Evolutionary conservation across 2,329 filamentous ascomycete genomes (phyloP), one percentile per base, ranked within the genome.

Genomic region (Trichophyton benhamiae): DNA sequence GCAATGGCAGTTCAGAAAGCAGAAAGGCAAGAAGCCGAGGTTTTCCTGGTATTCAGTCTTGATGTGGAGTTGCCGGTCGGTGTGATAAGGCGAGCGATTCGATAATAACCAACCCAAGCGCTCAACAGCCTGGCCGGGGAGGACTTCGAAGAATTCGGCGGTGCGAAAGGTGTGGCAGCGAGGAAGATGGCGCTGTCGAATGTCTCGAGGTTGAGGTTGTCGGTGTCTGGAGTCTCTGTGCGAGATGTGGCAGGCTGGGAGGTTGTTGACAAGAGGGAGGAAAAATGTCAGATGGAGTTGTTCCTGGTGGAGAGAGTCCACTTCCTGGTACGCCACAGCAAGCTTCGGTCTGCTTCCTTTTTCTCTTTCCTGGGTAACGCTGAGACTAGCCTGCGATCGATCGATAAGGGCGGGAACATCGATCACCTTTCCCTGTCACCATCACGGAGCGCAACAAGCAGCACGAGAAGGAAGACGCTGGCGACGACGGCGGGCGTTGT

Each of bases 271-370:
- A 53, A 33, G 49, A 53, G 13, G 49, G 22, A 44, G 15, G 41
- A 44, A 44, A 53, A 53, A 30, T 53, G 49, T 53, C 49, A 53
- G 49, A 53, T 53, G 49, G 30, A 53, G 49, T 53, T 53, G 49
- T 53, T 4, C 49, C 49, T 53, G 49, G 49, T 53, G 49, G 49
- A 58, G 38, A 38, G 55, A 58, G 55, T 22, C 55, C 55, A 58
- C 38, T 42, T 44, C 15, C n/a, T 58, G 33, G 17, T 20, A 38
- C 30, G 55, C 55, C 55, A 58, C 55, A 30, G 17, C 55, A 58
- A 42, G 33, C 38, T 58, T 17, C 33, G 33, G 33, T 3, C 30
- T 25, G 6, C n/a, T 13, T 44, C 41, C 41, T 44, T 44, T n/a
- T n/a, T 44, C 2, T 44, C 4, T 17, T 44, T n/a, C n/a, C 15